Percentiles rank a stretch among this genome's conserved stretches.
These are phyloP conservation scores for Annulohypoxylon maeteangense DNA, from an alignment of 495 filamentous ascomycete genomes.

Conservation along the genomic window DNA sequence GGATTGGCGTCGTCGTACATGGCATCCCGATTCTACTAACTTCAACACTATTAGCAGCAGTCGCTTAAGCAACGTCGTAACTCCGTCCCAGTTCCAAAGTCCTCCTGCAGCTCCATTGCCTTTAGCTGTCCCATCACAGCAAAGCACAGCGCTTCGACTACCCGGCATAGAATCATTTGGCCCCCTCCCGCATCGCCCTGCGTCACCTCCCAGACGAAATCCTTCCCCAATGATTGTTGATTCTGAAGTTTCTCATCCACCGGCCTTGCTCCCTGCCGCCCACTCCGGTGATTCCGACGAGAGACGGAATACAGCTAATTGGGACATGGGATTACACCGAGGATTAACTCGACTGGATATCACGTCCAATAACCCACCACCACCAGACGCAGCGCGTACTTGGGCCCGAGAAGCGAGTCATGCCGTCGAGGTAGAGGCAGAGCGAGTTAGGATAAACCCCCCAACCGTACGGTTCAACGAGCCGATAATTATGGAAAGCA, in stretches of 20 bases:
- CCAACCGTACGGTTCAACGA: slow-evolving; percentile 61
- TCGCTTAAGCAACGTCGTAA: slow-evolving; percentile 60
- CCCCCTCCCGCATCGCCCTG: slow-evolving; percentile 66
- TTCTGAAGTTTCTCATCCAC: slow-evolving; percentile 54
- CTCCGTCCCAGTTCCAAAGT: slow-evolving; percentile 69
- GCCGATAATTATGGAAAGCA: slow-evolving; percentile 32
- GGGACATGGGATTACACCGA: slow-evolving; percentile 80
- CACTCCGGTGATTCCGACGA: slow-evolving; percentile 65
- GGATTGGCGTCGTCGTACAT: slow-evolving; percentile 83
- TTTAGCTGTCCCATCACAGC: slow-evolving; percentile 56
- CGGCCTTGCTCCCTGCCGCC: slow-evolving; percentile 52
- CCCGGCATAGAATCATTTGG: slow-evolving; percentile 94
- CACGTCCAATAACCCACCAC: slow-evolving; percentile 63
- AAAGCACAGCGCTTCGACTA: slow-evolving; percentile 64
- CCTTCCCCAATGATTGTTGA: slow-evolving; percentile 78
- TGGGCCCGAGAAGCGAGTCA: slow-evolving; percentile 63
- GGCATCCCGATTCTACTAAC: slow-evolving; percentile 83
- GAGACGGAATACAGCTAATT: slow-evolving; percentile 70
- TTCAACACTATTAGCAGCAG: slow-evolving; percentile 52
- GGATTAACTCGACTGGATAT: slow-evolving; percentile 80
- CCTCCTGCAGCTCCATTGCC: slow-evolving; percentile 63
- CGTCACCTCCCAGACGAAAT: slow-evolving; percentile 70
- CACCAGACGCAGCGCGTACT: slow-evolving; percentile 63
- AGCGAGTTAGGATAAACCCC: slow-evolving; percentile 52
- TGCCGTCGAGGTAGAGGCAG: slow-evolving; percentile 60